phyloP scores from a whole-genome alignment of 139 green algal species.

The Coccomyxa sp. region DNA sequence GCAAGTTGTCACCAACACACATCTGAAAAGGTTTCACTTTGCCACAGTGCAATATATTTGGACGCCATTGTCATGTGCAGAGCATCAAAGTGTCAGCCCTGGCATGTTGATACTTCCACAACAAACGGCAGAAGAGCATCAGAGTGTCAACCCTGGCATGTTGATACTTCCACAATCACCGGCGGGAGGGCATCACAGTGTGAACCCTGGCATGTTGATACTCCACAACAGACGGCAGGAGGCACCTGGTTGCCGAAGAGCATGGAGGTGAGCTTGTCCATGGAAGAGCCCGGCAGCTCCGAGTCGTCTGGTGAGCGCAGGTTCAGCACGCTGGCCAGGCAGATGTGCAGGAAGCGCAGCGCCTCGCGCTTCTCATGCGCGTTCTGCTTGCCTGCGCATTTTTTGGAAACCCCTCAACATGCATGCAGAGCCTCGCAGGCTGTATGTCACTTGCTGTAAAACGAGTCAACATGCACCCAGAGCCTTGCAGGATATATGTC shows the following conservation, averaged over 20 bases:
- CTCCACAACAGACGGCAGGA: too few species aligned
- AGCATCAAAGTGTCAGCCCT: too few species aligned
- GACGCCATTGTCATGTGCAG: too few species aligned
- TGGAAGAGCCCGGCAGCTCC: conserved; percentile 15
- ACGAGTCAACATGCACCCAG: conserved; percentile 8
- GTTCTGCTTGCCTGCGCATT: conserved; percentile 6
- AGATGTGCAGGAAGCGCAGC: conserved; percentile 77
- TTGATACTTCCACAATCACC: too few species aligned
- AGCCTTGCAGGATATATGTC: conserved; percentile 1
- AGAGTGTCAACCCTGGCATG: too few species aligned
- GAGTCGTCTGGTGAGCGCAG: conserved; percentile 46
- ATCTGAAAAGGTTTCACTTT: too few species aligned
- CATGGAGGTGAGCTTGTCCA: conserved; percentile 38
- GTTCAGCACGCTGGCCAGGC: conserved; percentile 75
- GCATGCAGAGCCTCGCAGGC: neutral
- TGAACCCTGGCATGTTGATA: too few species aligned
- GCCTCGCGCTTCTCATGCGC: conserved; percentile 48
- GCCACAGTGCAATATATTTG: too few species aligned
- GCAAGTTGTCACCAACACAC: too few species aligned
- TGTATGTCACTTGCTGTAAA: conserved; percentile 13
- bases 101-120: too few species aligned
- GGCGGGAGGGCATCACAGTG: too few species aligned
- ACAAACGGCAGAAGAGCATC: too few species aligned
- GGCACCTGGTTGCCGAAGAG: conserved; percentile 14
- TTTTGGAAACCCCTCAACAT: neutral